Conservation (phyloP, 2,329 filamentous ascomycete genomes). For the Sporothrix pallida region DNA sequence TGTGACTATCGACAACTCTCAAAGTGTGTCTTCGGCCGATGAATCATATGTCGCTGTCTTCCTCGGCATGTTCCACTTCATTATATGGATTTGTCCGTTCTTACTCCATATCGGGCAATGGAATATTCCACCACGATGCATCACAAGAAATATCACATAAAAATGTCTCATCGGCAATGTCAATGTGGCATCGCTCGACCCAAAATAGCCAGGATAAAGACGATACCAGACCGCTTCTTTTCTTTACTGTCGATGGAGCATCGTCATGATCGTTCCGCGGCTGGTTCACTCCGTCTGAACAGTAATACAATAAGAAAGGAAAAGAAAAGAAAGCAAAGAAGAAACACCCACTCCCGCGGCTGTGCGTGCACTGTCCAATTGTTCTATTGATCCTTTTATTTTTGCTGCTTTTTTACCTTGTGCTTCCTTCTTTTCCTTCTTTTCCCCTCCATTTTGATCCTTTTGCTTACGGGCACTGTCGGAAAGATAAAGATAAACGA, state of each 20-base stretch:
- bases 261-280: neutral
- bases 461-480: neutral
- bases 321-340: no score
- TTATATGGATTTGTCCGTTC: neutral
- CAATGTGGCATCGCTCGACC: no score
- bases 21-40: no score
- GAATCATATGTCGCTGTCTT: no score
- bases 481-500: no score
- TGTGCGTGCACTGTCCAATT: neutral
- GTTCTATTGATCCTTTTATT: neutral
- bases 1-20: no score
- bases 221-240: neutral
- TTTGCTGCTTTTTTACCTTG: neutral
- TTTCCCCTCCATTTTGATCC: neutral
- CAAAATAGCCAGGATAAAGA: neutral
- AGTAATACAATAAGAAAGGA: no score
- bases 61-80: no score
- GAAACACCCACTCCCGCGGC: neutral
- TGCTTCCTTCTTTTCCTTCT: no score
- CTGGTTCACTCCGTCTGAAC: neutral
- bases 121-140: constrained; percentile 6
- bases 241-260: neutral
- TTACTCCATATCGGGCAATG: neutral
- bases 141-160: no score
- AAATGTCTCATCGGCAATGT: no score